Percentiles rank a stretch among this genome's conserved stretches.
Evolutionary conservation across 2,329 filamentous ascomycete species (phyloP).

Genomic region (Colletotrichum navitas): DNA sequence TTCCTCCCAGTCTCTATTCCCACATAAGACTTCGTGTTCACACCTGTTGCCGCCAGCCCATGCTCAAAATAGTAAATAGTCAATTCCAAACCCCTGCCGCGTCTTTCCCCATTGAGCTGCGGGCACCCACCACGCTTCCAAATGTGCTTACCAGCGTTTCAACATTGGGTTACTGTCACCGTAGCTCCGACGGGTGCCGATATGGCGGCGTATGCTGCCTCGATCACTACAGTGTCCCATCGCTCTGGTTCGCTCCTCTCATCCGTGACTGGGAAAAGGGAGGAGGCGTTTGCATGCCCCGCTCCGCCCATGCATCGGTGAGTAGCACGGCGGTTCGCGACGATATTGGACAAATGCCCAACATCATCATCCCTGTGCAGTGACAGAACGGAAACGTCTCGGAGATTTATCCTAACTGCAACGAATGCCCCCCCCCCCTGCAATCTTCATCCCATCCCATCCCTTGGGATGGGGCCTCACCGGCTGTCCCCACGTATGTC

Average conservation of each 20-base stretch:
- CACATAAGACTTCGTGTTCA: conserved; percentile 26
- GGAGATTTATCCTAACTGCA: conserved; percentile 39
- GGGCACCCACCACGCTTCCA: conserved; percentile 32
- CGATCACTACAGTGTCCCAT: not conserved
- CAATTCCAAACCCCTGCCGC: conserved; percentile 31
- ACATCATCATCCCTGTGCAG: conserved; percentile 18
- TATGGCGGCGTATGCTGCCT: not conserved
- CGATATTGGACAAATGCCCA: conserved; percentile 6
- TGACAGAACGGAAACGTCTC: conserved; percentile 37
- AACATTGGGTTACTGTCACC: conserved; percentile 22
- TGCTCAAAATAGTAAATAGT: conserved; percentile 36
- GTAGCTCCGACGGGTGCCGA: conserved; percentile 27
- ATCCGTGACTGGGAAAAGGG: not conserved
- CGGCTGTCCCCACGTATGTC: conserved; percentile 25
- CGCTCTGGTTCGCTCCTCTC: not conserved
- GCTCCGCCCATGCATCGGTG: not conserved
- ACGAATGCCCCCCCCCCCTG: conserved; percentile 27
- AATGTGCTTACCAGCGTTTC: conserved; percentile 34
- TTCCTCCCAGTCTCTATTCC: conserved; percentile 4
- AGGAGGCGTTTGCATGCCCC: not conserved
- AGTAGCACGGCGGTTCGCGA: not conserved
- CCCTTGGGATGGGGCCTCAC: conserved; percentile 24
- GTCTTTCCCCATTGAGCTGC: conserved; percentile 26
- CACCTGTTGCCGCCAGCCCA: conserved; percentile 13
- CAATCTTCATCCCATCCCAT: conserved; percentile 31